A percentile compares a stretch with the other conserved stretches of the same genome.
phyloP scores from a whole-genome alignment of 257 asterid genomes.

The Echium plantagineum region DNA sequence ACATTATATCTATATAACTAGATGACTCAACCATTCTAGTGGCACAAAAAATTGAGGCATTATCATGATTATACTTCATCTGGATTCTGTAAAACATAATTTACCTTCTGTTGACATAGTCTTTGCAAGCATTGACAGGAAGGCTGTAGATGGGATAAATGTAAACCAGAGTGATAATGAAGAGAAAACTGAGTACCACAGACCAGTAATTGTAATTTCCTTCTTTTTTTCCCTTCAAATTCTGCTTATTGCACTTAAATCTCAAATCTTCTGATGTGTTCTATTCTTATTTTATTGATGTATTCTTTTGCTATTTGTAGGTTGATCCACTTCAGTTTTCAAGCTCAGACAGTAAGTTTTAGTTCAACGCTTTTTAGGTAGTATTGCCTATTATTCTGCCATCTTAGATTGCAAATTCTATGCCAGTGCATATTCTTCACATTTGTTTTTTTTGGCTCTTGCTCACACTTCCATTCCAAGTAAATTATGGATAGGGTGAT shows the following conservation, averaged over 20 bases:
- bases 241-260: not conserved
- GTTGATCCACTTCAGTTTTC: constrained; percentile 30
- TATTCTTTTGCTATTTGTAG: constrained; percentile 25
- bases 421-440: not conserved
- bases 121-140: constrained; percentile 28
- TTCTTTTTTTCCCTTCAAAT: no score
- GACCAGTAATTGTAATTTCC: constrained; percentile 15
- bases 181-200: constrained; percentile 18
- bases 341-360: constrained; percentile 41
- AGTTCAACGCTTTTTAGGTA: constrained; percentile 5
- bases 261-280: not conserved
- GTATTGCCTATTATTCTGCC: no score
- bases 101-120: not conserved
- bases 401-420: no score
- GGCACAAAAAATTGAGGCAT: no score
- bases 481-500: not conserved
- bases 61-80: not conserved
- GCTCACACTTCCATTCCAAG: not conserved
- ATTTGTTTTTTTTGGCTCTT: not conserved
- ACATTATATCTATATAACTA: no score
- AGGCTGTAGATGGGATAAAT: constrained; percentile 23
- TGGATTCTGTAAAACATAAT: not conserved
- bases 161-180: constrained; percentile 20
- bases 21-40: no score
- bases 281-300: not conserved